Evolutionary conservation across 1,284 basidiomycete genomes (phyloP), one percentile per base, ranked within the genome.

Genomic region (Ustilago nuda): DNA sequence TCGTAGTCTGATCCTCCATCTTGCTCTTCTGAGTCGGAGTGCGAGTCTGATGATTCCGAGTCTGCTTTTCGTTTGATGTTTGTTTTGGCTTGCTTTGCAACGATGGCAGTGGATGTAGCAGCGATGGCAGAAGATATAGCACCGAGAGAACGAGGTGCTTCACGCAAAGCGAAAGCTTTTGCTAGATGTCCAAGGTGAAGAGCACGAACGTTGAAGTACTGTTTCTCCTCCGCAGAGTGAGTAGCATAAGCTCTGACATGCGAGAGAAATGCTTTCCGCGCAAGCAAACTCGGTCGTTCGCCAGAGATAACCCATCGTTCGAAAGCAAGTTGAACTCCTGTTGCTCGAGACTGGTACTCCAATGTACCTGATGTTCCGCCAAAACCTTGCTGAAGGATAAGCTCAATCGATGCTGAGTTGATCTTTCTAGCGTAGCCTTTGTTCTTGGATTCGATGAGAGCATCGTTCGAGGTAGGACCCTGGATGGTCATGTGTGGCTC

Each of bases 201-300:
- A 79, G 94, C 90, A 37, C 93, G 92, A 62, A 98, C 91, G 86
- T 98, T 95, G 88, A 99, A 99, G 67, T 97, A 93, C 72, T 93
- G 91, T 82, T 98, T 98, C 86, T 99, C 97, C 71, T 92, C 91
- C 4, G 93, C 90, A 0, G 96, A 95, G 87, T 99, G 97, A 0
- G 97, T 99, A 9, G 97, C 93, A 86, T 99, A 99, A 0, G 97
- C 97, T 63, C 97, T 90, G 87, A 98, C 92, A 85, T 96, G 94
- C 0, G 96, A 97, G 30, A 91, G 88, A 87, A 93, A 99, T 0
- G 94, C 97, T 81, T 90, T 92, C 41, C 94, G 91, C 4, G 97
- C 95, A 6, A 92, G 86, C 6, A 89, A 87, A 9, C 90, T 89
- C 82, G 95, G 91, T 94, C 96, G 79, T 84, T 92, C 91, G 43